Percentiles rank a stretch among this genome's conserved stretches.
These are phyloP conservation scores for Camellia sinensis DNA, from an alignment of 148 eudicot species.

Conservation along the genomic window DNA sequence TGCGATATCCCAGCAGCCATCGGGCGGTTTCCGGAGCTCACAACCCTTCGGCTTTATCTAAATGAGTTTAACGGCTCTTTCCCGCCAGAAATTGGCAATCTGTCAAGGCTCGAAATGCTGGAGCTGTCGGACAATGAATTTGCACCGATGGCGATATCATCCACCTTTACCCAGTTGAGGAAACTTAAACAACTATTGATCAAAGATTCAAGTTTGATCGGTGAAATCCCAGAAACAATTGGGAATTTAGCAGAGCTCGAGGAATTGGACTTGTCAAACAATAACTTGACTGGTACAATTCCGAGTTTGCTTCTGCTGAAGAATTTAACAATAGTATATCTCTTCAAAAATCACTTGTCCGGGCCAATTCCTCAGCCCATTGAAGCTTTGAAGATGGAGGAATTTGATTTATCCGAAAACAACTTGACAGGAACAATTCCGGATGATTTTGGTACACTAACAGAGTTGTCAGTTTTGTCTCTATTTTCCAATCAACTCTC, in stretches of 20 bases:
- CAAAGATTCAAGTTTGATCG: slow-evolving; percentile 23
- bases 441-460: slow-evolving; percentile 28
- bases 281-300: slow-evolving; percentile 25
- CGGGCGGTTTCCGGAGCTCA: slow-evolving; percentile 23
- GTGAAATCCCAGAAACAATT: slow-evolving; percentile 26
- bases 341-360: slow-evolving; percentile 28
- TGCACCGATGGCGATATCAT: slow-evolving; percentile 19
- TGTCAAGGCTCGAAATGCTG: slow-evolving; percentile 27
- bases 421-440: slow-evolving; percentile 33
- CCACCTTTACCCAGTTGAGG: slow-evolving; percentile 22
- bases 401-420: slow-evolving; percentile 30
- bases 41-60: neutral
- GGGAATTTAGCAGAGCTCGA: slow-evolving; percentile 25
- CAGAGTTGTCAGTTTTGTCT: slow-evolving; percentile 23
- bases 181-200: slow-evolving; percentile 27
- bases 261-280: slow-evolving; percentile 22
- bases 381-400: slow-evolving; percentile 25
- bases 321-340: slow-evolving; percentile 25
- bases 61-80: slow-evolving; percentile 30
- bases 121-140: slow-evolving; percentile 17
- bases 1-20: slow-evolving; percentile 36
- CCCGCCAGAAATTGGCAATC: slow-evolving; percentile 34
- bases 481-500: slow-evolving; percentile 32
- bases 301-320: slow-evolving; percentile 29
- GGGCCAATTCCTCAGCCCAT: slow-evolving; percentile 28